Base-by-base conservation (phyloP, 1,284 basidiomycete genomes). In the Serendipita sp. region DNA sequence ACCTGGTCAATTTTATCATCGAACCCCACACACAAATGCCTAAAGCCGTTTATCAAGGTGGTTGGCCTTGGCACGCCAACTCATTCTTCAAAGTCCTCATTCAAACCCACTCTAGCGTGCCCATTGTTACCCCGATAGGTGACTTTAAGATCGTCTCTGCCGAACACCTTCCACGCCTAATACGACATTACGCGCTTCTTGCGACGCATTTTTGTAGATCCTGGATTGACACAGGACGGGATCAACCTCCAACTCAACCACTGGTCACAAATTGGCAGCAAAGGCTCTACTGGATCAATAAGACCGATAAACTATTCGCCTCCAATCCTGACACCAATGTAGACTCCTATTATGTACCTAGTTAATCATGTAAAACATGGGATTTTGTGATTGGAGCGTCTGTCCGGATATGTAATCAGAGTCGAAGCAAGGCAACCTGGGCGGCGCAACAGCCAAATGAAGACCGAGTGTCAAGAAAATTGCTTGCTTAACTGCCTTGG, bases 1-100 rank as follows among this genome's bases (percentile, higher is more conserved):
- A 99, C 73, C 97, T 95, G 71, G 85, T 98, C 71, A 99, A 98
- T 73, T 93, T 99, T 69, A 87, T 99, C 70, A 89, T 99, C 69
- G 91, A 95, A 69, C 91, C 93, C 1, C 92, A 96, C 71, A 93
- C 93, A 10, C 78, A 85, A 49, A 89, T 89, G 49, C 81, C 88
- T 42, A 86, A 90, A 62, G 83, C 87, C 3, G 87, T 88, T 17
- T 87, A 87, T 72, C 85, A 87, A 3, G 84, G 88, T 69, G 83
- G 83, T 67, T 70, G 82, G 29, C 45, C 45, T n/a, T 35, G 34
- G 26, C 86, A 90, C 71, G 89, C 93, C 72, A 84, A 86, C 70
- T 89, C 95, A 71, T 96, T 92, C 72, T 95, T 93, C 80, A 91
- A 90, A 70, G 84, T 97, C 64, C 88, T 82, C 5, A 79, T 97